Percentiles rank a stretch among this genome's conserved stretches.
Conservation (phyloP, 805 yeast species). For the Hanseniaspora jakobsenii region DNA sequence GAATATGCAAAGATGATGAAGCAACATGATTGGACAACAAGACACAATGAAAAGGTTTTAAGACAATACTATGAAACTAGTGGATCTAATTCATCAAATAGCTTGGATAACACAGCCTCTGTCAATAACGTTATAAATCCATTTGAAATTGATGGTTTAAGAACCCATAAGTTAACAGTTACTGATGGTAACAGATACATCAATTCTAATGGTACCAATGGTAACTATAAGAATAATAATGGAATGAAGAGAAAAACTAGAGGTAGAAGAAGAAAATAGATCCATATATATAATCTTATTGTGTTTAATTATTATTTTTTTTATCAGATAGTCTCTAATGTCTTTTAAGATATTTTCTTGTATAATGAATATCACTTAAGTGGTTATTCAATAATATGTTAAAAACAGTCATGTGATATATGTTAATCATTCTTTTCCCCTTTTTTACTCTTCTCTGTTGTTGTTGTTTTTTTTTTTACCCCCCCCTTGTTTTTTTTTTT, state of each 20-base stretch:
- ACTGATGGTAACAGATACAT: slow-evolving; percentile 15
- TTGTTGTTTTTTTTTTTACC: too few relatives aligned
- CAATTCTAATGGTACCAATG: slow-evolving; percentile 14
- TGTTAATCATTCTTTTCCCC: too few relatives aligned
- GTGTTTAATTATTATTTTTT: too few relatives aligned
- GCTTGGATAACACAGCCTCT: slow-evolving; percentile 24
- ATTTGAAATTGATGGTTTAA: slow-evolving; percentile 54
- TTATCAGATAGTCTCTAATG: too few relatives aligned
- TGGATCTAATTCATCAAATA: slow-evolving; percentile 36
- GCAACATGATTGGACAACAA: slow-evolving; percentile 75
- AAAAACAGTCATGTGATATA: too few relatives aligned
- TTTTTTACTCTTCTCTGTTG: too few relatives aligned
- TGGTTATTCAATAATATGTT: too few relatives aligned
- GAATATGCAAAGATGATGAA: slow-evolving; percentile 83
- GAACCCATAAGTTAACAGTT: slow-evolving; percentile 31
- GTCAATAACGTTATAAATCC: slow-evolving; percentile 83
- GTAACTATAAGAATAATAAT: slow-evolving; percentile 19
- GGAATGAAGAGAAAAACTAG: slow-evolving; percentile 60
- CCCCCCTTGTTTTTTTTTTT: too few relatives aligned
- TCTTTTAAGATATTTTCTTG: too few relatives aligned
- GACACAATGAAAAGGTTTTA: slow-evolving; percentile 73
- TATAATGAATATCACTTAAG: too few relatives aligned
- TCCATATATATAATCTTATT: background rate
- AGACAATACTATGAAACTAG: slow-evolving; percentile 84
- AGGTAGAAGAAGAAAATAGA: slow-evolving; percentile 23